Evolutionary conservation across 805 yeast genomes (phyloP), one percentile per base, ranked within the genome.

Genomic region (Spathaspora passalidarum): DNA sequence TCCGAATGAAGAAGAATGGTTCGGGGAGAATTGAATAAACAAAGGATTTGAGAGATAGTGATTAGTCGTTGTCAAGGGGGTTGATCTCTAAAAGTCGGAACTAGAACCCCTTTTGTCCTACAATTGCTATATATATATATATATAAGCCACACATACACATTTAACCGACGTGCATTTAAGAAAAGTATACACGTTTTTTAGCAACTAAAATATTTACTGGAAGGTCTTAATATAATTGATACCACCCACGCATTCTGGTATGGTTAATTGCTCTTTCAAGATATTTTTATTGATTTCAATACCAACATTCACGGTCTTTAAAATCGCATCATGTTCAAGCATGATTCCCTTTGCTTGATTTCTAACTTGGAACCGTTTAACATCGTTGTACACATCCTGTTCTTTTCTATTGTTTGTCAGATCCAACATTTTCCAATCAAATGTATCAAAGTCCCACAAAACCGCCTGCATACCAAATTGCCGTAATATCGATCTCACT

Each of bases 361-460:
- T 55, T 1, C 49, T 45, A 3, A 40, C 23, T 43, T 66, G 66
- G 86, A 92, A 89, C 7, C 56, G 55, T 3, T 57, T 59, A 2
- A 87, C 81, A 32, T 85, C 89, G 2, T 60, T 59, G 36, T 75
- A 66, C 32, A 91, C 81, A 36, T 78, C 77, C 1, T 61, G 59
- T 44, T 78, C 81, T 53, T 77, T 75, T 16, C 46, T 32, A 18
- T 71, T 72, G 2, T 75, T 71, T 5, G 52, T 42, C 3, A 49
- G 48, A 20, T 56, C 64, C 32, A 79, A 71, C 59, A 90, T 66
- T 60, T 81, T 80, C 98, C 98, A 92, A 64, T 92, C 98, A 66
- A 84, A 83, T 0, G 96, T 81, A 64, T 92, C 98, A 57, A 77
- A 80, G 60, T 89, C 94, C 99, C 98, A 92, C 26, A 92, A 65